Evolutionary conservation across 257 asterid species (phyloP).

Genomic region (Scutellaria galericulata): DNA sequence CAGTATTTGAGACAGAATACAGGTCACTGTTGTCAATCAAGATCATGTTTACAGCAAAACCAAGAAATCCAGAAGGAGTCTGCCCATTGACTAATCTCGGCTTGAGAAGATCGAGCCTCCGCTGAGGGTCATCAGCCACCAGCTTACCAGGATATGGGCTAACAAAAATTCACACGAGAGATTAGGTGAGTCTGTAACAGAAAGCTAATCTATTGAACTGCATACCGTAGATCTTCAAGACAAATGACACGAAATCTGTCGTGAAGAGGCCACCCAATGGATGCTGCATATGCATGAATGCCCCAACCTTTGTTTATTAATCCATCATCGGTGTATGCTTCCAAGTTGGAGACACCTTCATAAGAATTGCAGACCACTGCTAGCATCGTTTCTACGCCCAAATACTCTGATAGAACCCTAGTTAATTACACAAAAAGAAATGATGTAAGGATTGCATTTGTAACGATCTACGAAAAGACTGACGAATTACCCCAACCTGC

Average conservation of each 20-base stretch:
- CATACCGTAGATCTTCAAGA: conserved; percentile 73
- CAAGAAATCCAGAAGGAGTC: conserved; percentile 81
- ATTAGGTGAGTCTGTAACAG: conserved; percentile 4
- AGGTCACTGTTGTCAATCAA: conserved; percentile 52
- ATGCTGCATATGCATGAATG: conserved; percentile 64
- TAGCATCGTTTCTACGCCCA: conserved; percentile 82
- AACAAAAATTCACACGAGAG: conserved; percentile 33
- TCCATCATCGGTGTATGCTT: conserved; percentile 69
- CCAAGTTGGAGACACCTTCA: conserved; percentile 63
- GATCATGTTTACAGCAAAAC: conserved; percentile 92
- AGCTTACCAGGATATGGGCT: conserved; percentile 73
- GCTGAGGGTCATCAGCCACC: conserved; percentile 72
- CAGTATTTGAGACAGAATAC: conserved; percentile 44
- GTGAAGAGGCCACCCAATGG: conserved; percentile 56
- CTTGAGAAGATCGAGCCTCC: conserved; percentile 67
- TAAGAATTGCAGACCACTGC: conserved; percentile 79
- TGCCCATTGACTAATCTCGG: conserved; percentile 70
- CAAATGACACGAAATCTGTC: conserved; percentile 60
- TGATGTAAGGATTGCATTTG: too few relatives aligned
- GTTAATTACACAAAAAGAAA: conserved; percentile 36
- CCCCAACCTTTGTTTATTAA: conserved; percentile 52
- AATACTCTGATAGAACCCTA: conserved; percentile 72
- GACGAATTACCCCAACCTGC: conserved; percentile 62
- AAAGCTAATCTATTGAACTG: conserved; percentile 27
- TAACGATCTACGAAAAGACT: too few relatives aligned